Evolutionary conservation across 2,329 filamentous ascomycete genomes (phyloP).

Genomic region (Mollisiaceae sp.): DNA sequence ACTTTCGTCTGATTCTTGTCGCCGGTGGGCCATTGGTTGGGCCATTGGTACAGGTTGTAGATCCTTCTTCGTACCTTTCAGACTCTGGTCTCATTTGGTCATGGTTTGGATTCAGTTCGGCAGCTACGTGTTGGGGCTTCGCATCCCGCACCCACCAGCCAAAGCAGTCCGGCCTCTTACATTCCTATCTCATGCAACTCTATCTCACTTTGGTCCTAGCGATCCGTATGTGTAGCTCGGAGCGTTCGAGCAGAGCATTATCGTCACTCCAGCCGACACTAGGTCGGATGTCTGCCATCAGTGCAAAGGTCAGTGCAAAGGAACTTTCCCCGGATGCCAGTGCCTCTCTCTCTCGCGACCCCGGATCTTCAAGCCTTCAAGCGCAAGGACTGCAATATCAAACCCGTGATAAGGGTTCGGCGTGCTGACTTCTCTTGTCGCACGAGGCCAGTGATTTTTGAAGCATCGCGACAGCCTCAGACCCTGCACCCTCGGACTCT

Average conservation of each 20-base stretch:
- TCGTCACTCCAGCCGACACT: not conserved
- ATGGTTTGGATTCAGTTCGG: not conserved
- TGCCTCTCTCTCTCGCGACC: not conserved
- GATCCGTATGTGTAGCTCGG: not conserved
- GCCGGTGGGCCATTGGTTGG: not conserved
- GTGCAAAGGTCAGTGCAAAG: not conserved
- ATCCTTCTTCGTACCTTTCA: not conserved
- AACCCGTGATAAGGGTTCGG: not conserved
- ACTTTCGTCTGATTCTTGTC: not conserved
- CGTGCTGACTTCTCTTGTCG: conserved; percentile 4
- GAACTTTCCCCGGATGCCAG: not conserved
- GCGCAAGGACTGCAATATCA: conserved; percentile 3
- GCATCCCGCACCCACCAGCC: not conserved
- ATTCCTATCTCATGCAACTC: not conserved
- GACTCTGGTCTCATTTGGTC: not conserved
- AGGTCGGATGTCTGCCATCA: not conserved
- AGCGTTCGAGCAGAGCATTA: not conserved
- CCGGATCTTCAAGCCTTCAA: not conserved
- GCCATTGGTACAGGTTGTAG: not conserved
- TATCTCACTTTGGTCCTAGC: not conserved
- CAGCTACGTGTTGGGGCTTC: not conserved
- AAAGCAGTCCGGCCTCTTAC: not conserved
- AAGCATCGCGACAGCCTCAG: not conserved
- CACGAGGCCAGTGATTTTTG: not conserved
- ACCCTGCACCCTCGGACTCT: conserved; percentile 3